Evolutionary conservation across 2,329 filamentous ascomycete species (phyloP), one percentile per base, ranked within the genome.

Genomic region (Epichloe brachyelytri): DNA sequence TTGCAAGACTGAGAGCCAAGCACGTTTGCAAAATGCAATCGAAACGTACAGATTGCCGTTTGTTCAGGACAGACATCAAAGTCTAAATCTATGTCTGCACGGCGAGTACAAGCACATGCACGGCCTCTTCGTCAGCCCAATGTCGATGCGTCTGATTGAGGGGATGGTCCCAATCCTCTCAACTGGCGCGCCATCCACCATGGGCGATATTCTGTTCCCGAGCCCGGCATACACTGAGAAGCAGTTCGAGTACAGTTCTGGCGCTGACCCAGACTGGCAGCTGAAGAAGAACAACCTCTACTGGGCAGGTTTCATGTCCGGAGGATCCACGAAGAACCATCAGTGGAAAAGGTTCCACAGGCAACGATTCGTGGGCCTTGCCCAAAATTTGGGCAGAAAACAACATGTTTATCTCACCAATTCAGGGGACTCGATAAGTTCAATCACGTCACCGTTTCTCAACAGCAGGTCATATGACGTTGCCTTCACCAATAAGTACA

Each of bases 241-340:
- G 2, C 63, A 69, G 41, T 70, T 73, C 33, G 53, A 57, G 4
- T 79, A 79, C 55, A 59, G 69, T 2, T 57, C 62, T 0, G 33
- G 53, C 0, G 45, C 64, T 2, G 77, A 79, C 52, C 39, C 69
- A 0, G 58, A 63, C 0, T 82, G 77, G 76, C 60, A 71, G 0
- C 45, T 64, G 5, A 82, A 82, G 56, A 56, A 55, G 1, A 71
- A 74, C 37, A 71, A 69, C 2, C 57, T 80, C 0, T 81, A 80
- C 59, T 82, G 78, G 79, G 70, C 72, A 0, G 78, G 78, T 0
- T 77, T 73, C 0, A 78, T 69, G 0, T 79, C 77, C 0, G 78
- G 77, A 2, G 75, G 70, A 0, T 71, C 64, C 39, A 64, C 62
- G 0, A 53, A 54, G 0, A 59, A 63, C 10, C 54, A 60, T 2